These are phyloP conservation scores for Rheum nobile DNA, from an alignment of 148 eudicot genomes.

Conservation along the genomic window DNA sequence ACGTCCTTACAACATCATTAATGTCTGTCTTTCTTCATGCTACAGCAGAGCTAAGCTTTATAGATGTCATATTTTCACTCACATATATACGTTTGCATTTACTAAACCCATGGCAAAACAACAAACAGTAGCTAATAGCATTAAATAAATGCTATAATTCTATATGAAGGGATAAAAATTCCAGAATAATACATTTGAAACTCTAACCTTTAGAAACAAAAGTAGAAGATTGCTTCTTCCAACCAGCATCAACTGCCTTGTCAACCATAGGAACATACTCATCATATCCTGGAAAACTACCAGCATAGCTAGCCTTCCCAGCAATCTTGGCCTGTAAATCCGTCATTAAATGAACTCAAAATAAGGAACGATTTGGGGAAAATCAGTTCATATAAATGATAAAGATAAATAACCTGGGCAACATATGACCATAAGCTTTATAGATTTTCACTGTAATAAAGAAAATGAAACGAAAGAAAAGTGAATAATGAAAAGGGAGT, in stretches of 20 bases:
- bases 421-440: neutral
- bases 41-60: neutral
- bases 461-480: neutral
- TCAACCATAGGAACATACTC: conserved; percentile 97
- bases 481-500: neutral
- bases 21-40: neutral
- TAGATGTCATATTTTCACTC: neutral
- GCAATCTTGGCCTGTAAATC: conserved; percentile 49
- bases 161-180: neutral
- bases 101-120: neutral
- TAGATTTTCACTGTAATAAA: neutral
- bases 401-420: neutral
- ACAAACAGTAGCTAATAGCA: neutral
- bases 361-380: neutral
- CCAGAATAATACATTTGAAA: neutral
- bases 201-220: conserved; percentile 43
- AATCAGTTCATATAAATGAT: neutral
- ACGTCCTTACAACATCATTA: neutral
- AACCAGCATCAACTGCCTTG: conserved; percentile 85
- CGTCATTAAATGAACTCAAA: neutral
- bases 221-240: conserved; percentile 62
- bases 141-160: neutral
- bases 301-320: conserved; percentile 47
- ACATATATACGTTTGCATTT: neutral
- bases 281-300: conserved; percentile 61